These are phyloP conservation scores for Hapsidospora chrysogenum DNA, from an alignment of 495 filamentous ascomycete species.

Conservation along the genomic window DNA sequence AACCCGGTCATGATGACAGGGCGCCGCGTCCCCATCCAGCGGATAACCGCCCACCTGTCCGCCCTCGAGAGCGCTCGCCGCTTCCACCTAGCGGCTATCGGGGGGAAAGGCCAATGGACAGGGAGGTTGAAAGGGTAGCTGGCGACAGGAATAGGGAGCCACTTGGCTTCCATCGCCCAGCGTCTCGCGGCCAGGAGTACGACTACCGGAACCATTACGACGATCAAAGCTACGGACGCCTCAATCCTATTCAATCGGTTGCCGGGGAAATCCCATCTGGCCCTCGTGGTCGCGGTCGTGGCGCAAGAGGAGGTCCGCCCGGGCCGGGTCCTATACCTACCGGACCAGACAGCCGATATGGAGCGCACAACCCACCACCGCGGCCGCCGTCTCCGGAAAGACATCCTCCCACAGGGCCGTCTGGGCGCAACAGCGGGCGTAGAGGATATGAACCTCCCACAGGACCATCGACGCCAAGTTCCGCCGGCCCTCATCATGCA, in stretches of 20 bases:
- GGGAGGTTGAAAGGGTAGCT: slow-evolving; percentile 16
- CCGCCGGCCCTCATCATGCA: slow-evolving; percentile 22
- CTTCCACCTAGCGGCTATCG: slow-evolving; percentile 8
- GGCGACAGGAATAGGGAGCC: slow-evolving; percentile 17
- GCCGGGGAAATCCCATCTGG: slow-evolving; percentile 43
- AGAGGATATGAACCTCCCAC: too few species aligned
- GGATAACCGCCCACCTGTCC: slow-evolving; percentile 17
- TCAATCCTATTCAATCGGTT: slow-evolving; percentile 35
- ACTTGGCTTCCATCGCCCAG: too few species aligned
- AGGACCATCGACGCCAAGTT: slow-evolving; percentile 9
- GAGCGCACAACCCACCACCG: slow-evolving; percentile 12
- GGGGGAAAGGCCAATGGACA: slow-evolving; percentile 12
- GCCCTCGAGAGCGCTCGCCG: slow-evolving; percentile 14
- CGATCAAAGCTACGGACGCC: slow-evolving; percentile 45
- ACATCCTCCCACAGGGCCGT: slow-evolving; percentile 29
- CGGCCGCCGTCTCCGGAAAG: slow-evolving; percentile 26
- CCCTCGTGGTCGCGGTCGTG: slow-evolving; percentile 40
- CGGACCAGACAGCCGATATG: slow-evolving; percentile 19
- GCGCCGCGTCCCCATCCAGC: slow-evolving; percentile 18
- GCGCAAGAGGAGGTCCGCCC: slow-evolving; percentile 14
- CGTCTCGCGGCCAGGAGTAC: too few species aligned
- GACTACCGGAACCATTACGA: too few species aligned
- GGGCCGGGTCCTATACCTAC: slow-evolving; percentile 14
- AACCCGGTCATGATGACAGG: slow-evolving; percentile 29
- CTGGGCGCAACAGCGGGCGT: slow-evolving; percentile 7